Percentiles rank a stretch among this genome's conserved stretches.
phyloP scores from a whole-genome alignment of 2,329 filamentous ascomycete genomes.

The Cytospora schulzeri region DNA sequence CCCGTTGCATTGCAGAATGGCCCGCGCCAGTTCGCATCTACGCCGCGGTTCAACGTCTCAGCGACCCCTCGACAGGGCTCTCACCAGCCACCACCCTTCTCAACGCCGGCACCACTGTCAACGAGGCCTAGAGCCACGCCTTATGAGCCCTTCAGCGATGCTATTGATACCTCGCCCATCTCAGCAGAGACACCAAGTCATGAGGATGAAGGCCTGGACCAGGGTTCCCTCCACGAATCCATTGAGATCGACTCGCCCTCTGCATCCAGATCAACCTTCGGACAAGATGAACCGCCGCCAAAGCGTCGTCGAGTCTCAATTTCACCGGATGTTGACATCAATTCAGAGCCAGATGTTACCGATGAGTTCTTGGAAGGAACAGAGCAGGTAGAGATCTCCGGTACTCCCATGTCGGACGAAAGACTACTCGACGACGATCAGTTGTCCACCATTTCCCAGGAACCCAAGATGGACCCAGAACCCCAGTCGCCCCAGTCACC shows the following conservation, averaged over 20 bases:
- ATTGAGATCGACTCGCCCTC: constrained; percentile 33
- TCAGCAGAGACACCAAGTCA: constrained; percentile 13
- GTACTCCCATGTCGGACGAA: constrained; percentile 6
- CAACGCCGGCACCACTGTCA: constrained; percentile 22
- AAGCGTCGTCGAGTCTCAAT: constrained; percentile 44
- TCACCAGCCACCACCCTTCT: constrained; percentile 26
- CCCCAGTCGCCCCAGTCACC: constrained; percentile 6
- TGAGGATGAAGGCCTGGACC: background rate
- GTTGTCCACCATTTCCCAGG: constrained; percentile 7
- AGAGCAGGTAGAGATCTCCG: constrained; percentile 3
- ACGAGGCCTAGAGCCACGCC: constrained; percentile 29
- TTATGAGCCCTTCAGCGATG: constrained; percentile 25
- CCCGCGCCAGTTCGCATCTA: constrained; percentile 31
- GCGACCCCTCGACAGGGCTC: constrained; percentile 27
- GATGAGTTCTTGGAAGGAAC: constrained; percentile 31
- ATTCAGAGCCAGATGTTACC: background rate
- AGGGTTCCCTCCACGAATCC: constrained; percentile 25
- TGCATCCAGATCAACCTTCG: constrained; percentile 25
- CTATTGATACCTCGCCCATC: constrained; percentile 34
- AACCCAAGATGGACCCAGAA: constrained; percentile 7
- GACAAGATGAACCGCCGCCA: constrained; percentile 29
- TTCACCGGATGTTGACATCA: constrained; percentile 29
- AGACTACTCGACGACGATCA: constrained; percentile 11
- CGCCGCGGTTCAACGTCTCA: constrained; percentile 32
- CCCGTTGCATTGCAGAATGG: constrained; percentile 23